phyloP scores from a whole-genome alignment of 345 rosid species.

The Physaria fendleri region DNA sequence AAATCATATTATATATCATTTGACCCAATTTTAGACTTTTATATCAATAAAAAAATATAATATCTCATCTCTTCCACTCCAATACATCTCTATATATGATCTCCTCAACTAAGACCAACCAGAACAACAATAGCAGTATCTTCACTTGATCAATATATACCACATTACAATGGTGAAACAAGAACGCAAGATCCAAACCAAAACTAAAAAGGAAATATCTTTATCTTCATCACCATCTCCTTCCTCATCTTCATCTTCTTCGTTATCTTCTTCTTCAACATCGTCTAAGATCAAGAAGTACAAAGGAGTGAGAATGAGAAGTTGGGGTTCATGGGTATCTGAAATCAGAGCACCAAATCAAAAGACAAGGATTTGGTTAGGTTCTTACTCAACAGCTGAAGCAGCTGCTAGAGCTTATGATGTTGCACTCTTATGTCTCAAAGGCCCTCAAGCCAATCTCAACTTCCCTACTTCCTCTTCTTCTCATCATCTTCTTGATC shows the following conservation, averaged over 20 bases:
- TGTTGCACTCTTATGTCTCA: slow-evolving; percentile 90
- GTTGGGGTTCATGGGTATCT: slow-evolving; percentile 99
- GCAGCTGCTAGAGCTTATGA: slow-evolving; percentile 98
- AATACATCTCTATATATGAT: slow-evolving; percentile 16
- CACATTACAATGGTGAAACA: no score
- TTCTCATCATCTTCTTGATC: slow-evolving; percentile 32
- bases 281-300: slow-evolving; percentile 48
- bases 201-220: no score
- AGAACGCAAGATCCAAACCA: no score
- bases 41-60: slow-evolving; percentile 4
- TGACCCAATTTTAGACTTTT: slow-evolving; percentile 22
- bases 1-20: slow-evolving; percentile 26
- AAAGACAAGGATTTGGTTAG: slow-evolving; percentile 94
- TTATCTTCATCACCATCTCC: no score
- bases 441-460: slow-evolving; percentile 79
- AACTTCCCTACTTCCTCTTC: slow-evolving; percentile 69
- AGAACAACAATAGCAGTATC: no score
- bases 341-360: slow-evolving; percentile 97
- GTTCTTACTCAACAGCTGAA: slow-evolving; percentile 91
- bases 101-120: no score
- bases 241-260: no score
- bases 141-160: no score
- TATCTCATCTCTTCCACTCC: neutral
- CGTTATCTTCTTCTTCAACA: neutral
- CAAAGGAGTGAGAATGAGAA: slow-evolving; percentile 97